Evolutionary conservation across 805 yeast genomes (phyloP).

Genomic region (Komagataella populi): DNA sequence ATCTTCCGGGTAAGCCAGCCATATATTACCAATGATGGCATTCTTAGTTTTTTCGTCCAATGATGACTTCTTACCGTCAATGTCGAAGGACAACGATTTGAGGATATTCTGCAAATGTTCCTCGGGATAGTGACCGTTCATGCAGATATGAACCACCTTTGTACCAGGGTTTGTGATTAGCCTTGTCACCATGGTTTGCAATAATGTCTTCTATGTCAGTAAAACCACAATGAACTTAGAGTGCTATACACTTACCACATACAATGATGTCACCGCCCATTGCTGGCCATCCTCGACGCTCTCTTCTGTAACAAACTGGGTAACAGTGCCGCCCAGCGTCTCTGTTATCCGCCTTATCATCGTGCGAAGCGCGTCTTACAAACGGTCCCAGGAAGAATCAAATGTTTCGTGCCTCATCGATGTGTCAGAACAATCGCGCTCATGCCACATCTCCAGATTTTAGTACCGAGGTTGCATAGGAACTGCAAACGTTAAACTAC

Average conservation of each 20-base stretch:
- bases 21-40: neutral
- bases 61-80: neutral
- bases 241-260: neutral
- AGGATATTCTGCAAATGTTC: neutral
- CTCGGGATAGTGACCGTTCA: neutral
- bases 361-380: neutral
- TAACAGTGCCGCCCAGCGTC: neutral
- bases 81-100: neutral
- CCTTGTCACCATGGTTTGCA: neutral
- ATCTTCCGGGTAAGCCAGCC: neutral
- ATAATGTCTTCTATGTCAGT: neutral
- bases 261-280: neutral
- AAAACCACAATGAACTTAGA: neutral
- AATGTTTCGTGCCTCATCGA: neutral
- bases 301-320: neutral
- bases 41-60: neutral
- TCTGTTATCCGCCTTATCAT: neutral
- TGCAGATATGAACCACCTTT: neutral
- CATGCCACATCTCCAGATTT: neutral
- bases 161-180: neutral
- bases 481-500: neutral
- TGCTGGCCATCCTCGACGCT: neutral
- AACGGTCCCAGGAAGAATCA: neutral
- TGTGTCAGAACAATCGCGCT: neutral
- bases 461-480: neutral